Evolutionary conservation across 768 basidiomycete species (phyloP).

Genomic region (Melanogaster broomeanus): DNA sequence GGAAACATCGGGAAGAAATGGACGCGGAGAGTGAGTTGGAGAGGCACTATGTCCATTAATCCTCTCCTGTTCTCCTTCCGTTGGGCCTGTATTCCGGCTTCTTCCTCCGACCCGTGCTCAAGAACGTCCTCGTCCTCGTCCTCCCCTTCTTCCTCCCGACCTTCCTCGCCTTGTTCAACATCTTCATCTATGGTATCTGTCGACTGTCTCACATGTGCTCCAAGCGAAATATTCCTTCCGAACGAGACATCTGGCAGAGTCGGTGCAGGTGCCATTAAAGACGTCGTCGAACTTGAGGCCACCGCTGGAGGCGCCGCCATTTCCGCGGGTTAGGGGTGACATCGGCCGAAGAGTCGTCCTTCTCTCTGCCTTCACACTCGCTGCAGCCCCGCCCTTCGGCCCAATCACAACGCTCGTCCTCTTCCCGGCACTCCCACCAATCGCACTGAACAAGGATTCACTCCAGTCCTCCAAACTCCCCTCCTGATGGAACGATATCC

Average conservation of each 20-base stretch:
- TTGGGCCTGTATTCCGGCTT: neutral
- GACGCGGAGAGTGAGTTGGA: slow-evolving; percentile 1
- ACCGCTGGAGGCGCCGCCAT: neutral
- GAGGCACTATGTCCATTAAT: neutral
- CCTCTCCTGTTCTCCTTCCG: neutral
- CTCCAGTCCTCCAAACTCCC: slow-evolving; percentile 54
- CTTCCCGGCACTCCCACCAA: slow-evolving; percentile 34
- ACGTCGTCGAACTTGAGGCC: slow-evolving; percentile 5
- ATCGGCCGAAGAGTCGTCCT: slow-evolving; percentile 18
- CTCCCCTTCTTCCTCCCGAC: neutral
- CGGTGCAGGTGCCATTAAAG: slow-evolving; percentile 6
- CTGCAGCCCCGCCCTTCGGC: neutral
- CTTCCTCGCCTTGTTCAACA: slow-evolving; percentile 8
- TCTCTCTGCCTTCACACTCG: slow-evolving; percentile 11
- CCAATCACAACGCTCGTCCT: slow-evolving; percentile 9
- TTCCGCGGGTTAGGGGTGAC: neutral
- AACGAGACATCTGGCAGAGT: slow-evolving; percentile 17
- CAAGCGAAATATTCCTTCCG: slow-evolving; percentile 21
- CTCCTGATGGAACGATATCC: slow-evolving; percentile 55
- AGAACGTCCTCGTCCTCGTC: neutral
- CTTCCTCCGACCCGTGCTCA: slow-evolving; percentile 1
- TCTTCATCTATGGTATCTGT: slow-evolving; percentile 10
- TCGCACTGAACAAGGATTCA: slow-evolving; percentile 53
- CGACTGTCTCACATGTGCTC: slow-evolving; percentile 6
- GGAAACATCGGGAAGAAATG: slow-evolving; percentile 14